phyloP scores from a whole-genome alignment of 768 basidiomycete genomes.

The Scleroderma bovista region DNA sequence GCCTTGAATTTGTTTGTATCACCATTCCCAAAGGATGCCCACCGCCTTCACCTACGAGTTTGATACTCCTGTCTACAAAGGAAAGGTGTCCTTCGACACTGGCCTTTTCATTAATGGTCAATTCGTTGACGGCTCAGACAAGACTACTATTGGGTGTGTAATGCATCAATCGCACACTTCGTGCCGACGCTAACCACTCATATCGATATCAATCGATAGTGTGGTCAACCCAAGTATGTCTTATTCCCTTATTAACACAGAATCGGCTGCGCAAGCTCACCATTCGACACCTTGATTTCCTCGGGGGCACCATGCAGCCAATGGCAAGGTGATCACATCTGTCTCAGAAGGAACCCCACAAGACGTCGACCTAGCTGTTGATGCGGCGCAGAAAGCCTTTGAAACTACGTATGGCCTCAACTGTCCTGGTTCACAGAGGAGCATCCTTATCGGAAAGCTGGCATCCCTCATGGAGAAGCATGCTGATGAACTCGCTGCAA shows the following conservation, averaged over 20 bases:
- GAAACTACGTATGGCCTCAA: slow-evolving; percentile 69
- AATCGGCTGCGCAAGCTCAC: not conserved
- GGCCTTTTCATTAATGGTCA: slow-evolving; percentile 63
- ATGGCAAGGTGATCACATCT: slow-evolving; percentile 53
- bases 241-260: not conserved
- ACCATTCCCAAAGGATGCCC: slow-evolving; percentile 22
- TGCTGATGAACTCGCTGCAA: slow-evolving; percentile 58
- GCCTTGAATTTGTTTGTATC: too few relatives aligned
- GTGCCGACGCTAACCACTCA: not conserved
- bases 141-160: slow-evolving; percentile 7
- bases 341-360: slow-evolving; percentile 55
- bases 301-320: slow-evolving; percentile 38
- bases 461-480: slow-evolving; percentile 59
- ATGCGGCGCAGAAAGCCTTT: slow-evolving; percentile 54
- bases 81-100: slow-evolving; percentile 45
- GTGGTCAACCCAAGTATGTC: slow-evolving; percentile 52
- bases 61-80: slow-evolving; percentile 49
- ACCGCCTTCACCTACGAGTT: slow-evolving; percentile 40
- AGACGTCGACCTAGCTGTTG: slow-evolving; percentile 76
- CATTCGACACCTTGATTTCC: not conserved
- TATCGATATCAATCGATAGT: slow-evolving; percentile 23
- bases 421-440: slow-evolving; percentile 45
- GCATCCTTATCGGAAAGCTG: slow-evolving; percentile 54
- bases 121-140: slow-evolving; percentile 7
- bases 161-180: not conserved